Percentiles rank a stretch among this genome's conserved stretches.
Conservation (phyloP, 2,329 filamentous ascomycete genomes). For the Pseudopithomyces chartarum region DNA sequence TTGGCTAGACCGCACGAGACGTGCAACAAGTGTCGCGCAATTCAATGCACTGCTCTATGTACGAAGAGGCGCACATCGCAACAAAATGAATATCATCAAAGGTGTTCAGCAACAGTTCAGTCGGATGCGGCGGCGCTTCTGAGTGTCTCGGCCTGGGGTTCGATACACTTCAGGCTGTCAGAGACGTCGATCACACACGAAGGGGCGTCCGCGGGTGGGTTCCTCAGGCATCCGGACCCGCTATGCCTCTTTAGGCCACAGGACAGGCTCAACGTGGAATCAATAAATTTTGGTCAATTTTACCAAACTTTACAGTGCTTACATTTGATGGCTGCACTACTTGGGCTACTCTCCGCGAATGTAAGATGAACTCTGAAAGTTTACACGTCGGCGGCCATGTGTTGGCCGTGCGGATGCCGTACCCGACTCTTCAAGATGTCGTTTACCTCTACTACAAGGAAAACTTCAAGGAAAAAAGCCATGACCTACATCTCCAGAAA, state of each 20-base stretch:
- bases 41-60: background rate
- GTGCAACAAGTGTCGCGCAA: background rate
- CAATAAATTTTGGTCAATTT: background rate
- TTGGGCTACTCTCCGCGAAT: too few relatives aligned
- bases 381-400: too few relatives aligned
- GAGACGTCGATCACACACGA: constrained; percentile 7
- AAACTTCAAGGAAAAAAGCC: background rate
- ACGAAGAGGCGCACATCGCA: background rate
- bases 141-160: constrained; percentile 3
- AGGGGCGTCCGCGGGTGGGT: too few relatives aligned
- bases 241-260: background rate
- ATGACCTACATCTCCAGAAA: too few relatives aligned
- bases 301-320: too few relatives aligned
- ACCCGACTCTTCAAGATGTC: too few relatives aligned
- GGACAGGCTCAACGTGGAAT: background rate
- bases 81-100: background rate
- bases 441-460: too few relatives aligned
- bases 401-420: too few relatives aligned
- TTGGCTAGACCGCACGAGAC: background rate
- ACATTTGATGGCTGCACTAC: too few relatives aligned
- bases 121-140: background rate
- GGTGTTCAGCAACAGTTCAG: background rate
- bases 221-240: background rate
- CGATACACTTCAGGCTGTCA: constrained; percentile 4
- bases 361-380: too few relatives aligned